phyloP scores from a whole-genome alignment of 2,329 filamentous ascomycete genomes.

The Apiospora sp. region DNA sequence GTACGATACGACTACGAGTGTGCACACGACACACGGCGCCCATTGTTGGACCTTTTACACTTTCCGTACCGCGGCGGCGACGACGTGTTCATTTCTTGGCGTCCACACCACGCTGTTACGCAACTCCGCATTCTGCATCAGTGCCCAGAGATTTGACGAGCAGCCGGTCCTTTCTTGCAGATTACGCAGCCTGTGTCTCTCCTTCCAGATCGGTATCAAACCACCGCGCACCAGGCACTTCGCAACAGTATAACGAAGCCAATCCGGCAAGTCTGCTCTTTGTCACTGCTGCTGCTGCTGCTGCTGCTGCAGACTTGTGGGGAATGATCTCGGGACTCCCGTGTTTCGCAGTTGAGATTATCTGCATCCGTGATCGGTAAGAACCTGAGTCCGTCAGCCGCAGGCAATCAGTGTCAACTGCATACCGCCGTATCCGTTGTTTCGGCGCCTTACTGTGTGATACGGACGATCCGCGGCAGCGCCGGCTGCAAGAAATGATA shows the following conservation, averaged over 20 bases:
- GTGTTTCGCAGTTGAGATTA: background rate
- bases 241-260: background rate
- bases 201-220: slow-evolving; percentile 16
- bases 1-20: background rate
- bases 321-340: background rate
- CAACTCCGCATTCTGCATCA: background rate
- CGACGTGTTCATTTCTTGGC: slow-evolving; percentile 17
- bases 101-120: background rate
- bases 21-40: background rate
- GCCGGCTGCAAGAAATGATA: background rate
- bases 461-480: background rate
- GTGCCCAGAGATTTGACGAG: background rate
- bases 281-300: no score
- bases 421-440: background rate
- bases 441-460: slow-evolving; percentile 3
- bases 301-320: background rate
- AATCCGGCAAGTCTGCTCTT: background rate
- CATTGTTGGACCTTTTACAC: background rate
- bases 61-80: background rate
- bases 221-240: background rate
- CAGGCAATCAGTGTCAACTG: background rate
- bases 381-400: background rate
- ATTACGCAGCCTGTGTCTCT: slow-evolving; percentile 9
- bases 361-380: background rate
- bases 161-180: background rate